Evolutionary conservation across 352 stramenopile species (phyloP), one percentile per base, ranked within the genome.

Genomic region (Sclerospora graminicola): DNA sequence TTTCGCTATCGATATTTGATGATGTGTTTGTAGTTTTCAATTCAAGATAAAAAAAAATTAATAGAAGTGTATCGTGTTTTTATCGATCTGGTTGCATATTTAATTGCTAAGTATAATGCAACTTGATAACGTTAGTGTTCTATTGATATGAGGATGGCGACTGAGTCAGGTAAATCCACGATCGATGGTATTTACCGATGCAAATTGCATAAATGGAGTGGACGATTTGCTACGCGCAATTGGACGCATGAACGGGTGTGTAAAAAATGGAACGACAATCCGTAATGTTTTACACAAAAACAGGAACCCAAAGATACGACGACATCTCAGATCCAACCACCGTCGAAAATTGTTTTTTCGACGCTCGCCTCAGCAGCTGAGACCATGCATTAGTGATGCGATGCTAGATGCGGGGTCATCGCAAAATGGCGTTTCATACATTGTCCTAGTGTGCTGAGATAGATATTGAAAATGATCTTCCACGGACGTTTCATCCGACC

Each of bases 381-480:
- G 45, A 32, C 48, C 26, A 49, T 80, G 48, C 28, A 81, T 8
- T 60, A 72, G 11, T 33, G 74, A 89, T 47, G 51, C 45, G 13
- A 48, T 91, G 26, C 15, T 92, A 30, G 71, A 61, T 24, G 47
- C 67, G 0, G 82, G 82, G 16, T 59, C 88, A 5, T 27, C 91
- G 18, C 42, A 63, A 47, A 65, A 73, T n/a, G n/a, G n/a, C n/a
- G 10, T 50, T 75, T 5, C 62, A 82, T 30, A 75, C 57, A 21
- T 57, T 85, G 18, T 79, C 52, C 44, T 76, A 82, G 41, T 68
- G 76, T 44, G 69, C 74, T 5, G 63, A 63, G 16, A 69, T 87
- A 56, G 83, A 95, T 45, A 94, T 95, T 33, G 83, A 94, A 54
- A 95, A 95, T 45, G 83, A 95, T 52, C 33, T 95, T 41, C 79